Evolutionary conservation across 2,329 filamentous ascomycete genomes (phyloP), one percentile per base, ranked within the genome.

Genomic region (Sporothrix inflata): DNA sequence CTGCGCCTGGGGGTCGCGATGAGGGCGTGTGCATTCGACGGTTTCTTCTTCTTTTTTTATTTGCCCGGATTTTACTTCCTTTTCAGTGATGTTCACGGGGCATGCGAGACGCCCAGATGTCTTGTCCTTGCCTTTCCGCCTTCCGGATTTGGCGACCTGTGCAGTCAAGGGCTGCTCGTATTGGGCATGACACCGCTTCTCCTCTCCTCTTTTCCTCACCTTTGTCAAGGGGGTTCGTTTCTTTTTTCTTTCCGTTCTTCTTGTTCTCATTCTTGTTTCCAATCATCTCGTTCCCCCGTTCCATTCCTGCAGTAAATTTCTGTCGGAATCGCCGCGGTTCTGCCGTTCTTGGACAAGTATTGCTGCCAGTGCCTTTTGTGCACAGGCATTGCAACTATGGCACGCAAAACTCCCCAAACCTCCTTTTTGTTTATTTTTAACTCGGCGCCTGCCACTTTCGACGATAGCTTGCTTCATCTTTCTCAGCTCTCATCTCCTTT

Each of bases 121-220:
- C 40, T 45, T 34, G 14, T 24, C 51, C 8, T 57, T 14, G 27
- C 14, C 30, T 34, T 34, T 5, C 9, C 34, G 34, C 57, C 57
- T 63, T 63, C 57, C 57, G 24, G 34, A 63, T 63, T 63, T 63
- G 57, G 57, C 38, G 57, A 24, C 34, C 38, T 63, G n/a, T 63
- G 9, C 11, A 27, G 38, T 42, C 57, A 63, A 16, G 57, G 57
- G 40, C 38, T 63, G 57, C 30, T 63, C 57, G 57, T 42, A 63
- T 24, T 63, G n/a, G 57, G 19, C 19, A 63, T 38, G 34, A 24
- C 34, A 63, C 34, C 57, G 57, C n/a, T 42, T 63, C 34, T 63
- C 57, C 12, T 63, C 12, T 3, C 21, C 9, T 53, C 11, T 6
- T 34, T 6, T 34, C 30, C 30, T 34, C 30, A 34, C 30, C 30